phyloP scores from a whole-genome alignment of 208 protist genomes.

The Leishmania braziliensis region DNA sequence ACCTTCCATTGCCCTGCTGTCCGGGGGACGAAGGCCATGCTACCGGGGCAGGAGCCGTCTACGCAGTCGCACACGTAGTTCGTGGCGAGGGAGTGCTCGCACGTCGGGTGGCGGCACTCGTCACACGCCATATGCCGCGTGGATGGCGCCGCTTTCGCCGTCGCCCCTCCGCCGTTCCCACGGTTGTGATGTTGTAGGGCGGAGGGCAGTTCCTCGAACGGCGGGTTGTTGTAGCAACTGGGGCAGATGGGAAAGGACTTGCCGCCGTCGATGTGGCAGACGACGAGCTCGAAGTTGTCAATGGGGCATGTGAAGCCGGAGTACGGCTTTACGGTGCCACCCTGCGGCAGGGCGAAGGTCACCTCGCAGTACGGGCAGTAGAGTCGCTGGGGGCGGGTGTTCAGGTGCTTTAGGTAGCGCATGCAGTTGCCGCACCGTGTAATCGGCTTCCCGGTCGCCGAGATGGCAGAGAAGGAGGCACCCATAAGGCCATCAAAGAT shows the following conservation, averaged over 20 bases:
- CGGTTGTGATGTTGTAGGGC: background rate
- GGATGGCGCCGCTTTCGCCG: background rate
- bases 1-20: slow-evolving; percentile 89
- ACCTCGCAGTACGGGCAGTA: slow-evolving; percentile 95
- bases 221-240: slow-evolving; percentile 95
- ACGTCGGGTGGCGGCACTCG: slow-evolving; percentile 93
- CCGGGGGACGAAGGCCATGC: slow-evolving; percentile 88
- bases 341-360: slow-evolving; percentile 88
- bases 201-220: slow-evolving; percentile 76
- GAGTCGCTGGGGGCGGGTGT: slow-evolving; percentile 84
- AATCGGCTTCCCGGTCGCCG: slow-evolving; percentile 80
- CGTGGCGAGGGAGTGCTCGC: slow-evolving; percentile 82
- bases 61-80: slow-evolving; percentile 91
- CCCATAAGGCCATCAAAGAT: slow-evolving; percentile 94
- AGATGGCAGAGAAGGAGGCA: slow-evolving; percentile 91
- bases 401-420: slow-evolving; percentile 89
- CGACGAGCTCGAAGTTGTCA: slow-evolving; percentile 93
- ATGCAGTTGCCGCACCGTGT: slow-evolving; percentile 93
- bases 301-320: slow-evolving; percentile 88
- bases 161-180: background rate
- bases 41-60: slow-evolving; percentile 68
- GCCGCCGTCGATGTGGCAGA: slow-evolving; percentile 89
- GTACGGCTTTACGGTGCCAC: slow-evolving; percentile 89
- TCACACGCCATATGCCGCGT: slow-evolving; percentile 87
- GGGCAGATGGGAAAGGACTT: slow-evolving; percentile 93